Base-by-base conservation (phyloP, 148 eudicot genomes). In the Euryodendron excelsum region DNA sequence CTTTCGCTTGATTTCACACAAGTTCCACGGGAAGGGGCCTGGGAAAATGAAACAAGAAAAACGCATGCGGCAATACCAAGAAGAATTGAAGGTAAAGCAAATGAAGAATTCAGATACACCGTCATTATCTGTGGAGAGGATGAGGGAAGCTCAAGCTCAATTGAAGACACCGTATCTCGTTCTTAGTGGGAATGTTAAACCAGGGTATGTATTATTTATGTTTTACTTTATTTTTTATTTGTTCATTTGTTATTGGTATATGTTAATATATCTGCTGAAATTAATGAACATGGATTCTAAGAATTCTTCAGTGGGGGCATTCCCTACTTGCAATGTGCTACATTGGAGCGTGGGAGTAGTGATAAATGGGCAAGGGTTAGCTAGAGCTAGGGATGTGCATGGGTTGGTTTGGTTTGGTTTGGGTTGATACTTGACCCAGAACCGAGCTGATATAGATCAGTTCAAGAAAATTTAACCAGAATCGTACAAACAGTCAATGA, bases 1-100 rank as follows among this genome's bases (percentile, higher is more conserved):
- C 25, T 95, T 95, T 72, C 91, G 99, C 33, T 68, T 83, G 85
- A 76, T 95, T 73, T 94, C 98, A 75, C 98, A 94, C 69, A 90
- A 85, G 71, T 95, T 95, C 55, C 99, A 95, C 63, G 99, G 99
- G n/a, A 95, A 95, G 83, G 97, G 90, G 25, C 99, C 99, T 69
- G 99, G 99, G 9, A 95, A 95, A 86, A 87, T 77, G 90, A 95
- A 95, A 80, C 92, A 87, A 82, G 99, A 95, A 82, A 95, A 95
- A 84, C 92, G 97, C 65, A 85, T 91, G 87, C 88, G 93, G 68
- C 93, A 95, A 81, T 91, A 91, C 77, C 86, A 86, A 10, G 97
- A 93, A 77, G 99, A 93, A 61, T 80, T 89, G 85, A 95, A 91
- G 89, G 80, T 93, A 78, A 95, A 93, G 86, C 90, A 89, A 81